Percentiles rank a stretch among this genome's conserved stretches.
phyloP scores from a whole-genome alignment of 768 basidiomycete species.

The Podaxis sp. region DNA sequence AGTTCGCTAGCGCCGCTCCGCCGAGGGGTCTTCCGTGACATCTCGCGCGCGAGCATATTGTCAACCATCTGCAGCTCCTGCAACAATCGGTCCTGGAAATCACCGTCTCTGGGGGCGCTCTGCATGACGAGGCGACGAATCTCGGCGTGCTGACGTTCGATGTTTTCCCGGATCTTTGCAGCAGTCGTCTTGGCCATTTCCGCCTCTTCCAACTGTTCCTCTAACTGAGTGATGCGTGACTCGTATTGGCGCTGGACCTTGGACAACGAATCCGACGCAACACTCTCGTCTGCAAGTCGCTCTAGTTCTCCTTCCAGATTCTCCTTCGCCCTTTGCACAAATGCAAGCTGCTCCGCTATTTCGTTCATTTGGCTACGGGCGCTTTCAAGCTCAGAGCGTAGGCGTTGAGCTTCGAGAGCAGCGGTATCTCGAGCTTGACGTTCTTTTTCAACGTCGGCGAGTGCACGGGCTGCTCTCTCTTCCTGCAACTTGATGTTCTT shows the following conservation, averaged over 20 bases:
- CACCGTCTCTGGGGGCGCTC: slow-evolving; percentile 54
- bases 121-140: slow-evolving; percentile 63
- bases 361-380: slow-evolving; percentile 56
- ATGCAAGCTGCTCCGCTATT: slow-evolving; percentile 47
- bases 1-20: slow-evolving; percentile 33
- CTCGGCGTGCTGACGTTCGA: slow-evolving; percentile 71
- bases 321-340: slow-evolving; percentile 60
- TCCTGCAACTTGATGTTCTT: slow-evolving; percentile 64
- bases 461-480: slow-evolving; percentile 53
- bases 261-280: slow-evolving; percentile 50
- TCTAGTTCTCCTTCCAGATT: slow-evolving; percentile 67
- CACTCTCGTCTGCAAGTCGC: slow-evolving; percentile 59
- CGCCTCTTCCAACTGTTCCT: slow-evolving; percentile 57
- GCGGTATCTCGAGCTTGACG: slow-evolving; percentile 62
- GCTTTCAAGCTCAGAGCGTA: slow-evolving; percentile 60
- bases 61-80: slow-evolving; percentile 63
- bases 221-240: slow-evolving; percentile 56
- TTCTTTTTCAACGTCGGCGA: slow-evolving; percentile 66
- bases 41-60: slow-evolving; percentile 52
- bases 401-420: slow-evolving; percentile 56
- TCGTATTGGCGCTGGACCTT: slow-evolving; percentile 67
- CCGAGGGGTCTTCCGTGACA: slow-evolving; percentile 37
- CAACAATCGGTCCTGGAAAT: slow-evolving; percentile 60
- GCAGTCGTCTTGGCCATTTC: slow-evolving; percentile 49
- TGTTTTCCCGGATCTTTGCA: slow-evolving; percentile 55